phyloP scores from a whole-genome alignment of 192 early-diverging fungal species.

The Backusella morwellensis region DNA sequence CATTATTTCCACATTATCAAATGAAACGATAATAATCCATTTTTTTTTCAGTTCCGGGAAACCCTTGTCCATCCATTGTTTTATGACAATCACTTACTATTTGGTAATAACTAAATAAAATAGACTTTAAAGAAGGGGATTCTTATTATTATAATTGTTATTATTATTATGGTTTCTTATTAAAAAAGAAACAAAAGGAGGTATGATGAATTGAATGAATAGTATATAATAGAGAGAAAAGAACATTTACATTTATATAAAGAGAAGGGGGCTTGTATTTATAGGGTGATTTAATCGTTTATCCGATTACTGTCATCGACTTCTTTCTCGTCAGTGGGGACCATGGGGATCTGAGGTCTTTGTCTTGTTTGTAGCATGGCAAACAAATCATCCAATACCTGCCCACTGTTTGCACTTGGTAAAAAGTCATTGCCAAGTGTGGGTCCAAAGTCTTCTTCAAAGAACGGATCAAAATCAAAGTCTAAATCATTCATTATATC shows the following conservation, averaged over 20 bases:
- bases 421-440: constrained; percentile 21
- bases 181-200: neutral
- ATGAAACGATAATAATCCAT: neutral
- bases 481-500: neutral
- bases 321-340: constrained; percentile 1
- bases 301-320: neutral
- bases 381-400: constrained; percentile 34
- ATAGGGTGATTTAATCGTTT: neutral
- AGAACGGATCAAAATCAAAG: constrained; percentile 32
- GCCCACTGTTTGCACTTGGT: constrained; percentile 22
- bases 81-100: no score
- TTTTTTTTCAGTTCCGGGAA: neutral
- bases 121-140: no score
- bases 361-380: constrained; percentile 34
- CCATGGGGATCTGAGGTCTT: constrained; percentile 31
- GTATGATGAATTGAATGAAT: neutral
- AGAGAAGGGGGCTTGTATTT: neutral
- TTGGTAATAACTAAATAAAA: no score
- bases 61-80: neutral
- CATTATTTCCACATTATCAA: neutral
- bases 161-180: neutral
- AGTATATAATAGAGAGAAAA: neutral
- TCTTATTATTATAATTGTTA: neutral
- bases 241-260: neutral
- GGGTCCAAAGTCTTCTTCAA: constrained; percentile 30